phyloP scores from a whole-genome alignment of 2,329 filamentous ascomycete genomes.

The Sclerotinia trifoliorum region DNA sequence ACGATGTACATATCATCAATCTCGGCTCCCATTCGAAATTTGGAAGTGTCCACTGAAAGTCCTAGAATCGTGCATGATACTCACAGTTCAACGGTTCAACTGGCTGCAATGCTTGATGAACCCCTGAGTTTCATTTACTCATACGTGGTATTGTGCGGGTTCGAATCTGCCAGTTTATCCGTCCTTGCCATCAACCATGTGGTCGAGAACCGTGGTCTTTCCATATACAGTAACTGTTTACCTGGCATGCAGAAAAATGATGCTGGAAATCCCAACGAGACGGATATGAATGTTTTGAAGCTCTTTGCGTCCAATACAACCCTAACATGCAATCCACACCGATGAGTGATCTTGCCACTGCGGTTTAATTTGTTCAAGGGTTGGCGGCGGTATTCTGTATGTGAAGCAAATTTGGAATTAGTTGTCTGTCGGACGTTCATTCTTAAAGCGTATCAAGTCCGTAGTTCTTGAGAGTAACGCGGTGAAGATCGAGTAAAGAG shows the following conservation, averaged over 20 bases:
- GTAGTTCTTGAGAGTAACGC: background rate
- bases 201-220: background rate
- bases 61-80: background rate
- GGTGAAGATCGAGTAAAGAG: background rate
- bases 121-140: constrained; percentile 1
- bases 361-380: background rate
- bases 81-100: background rate
- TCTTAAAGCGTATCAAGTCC: background rate
- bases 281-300: background rate
- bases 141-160: background rate
- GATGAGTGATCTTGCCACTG: background rate
- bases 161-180: background rate
- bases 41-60: background rate
- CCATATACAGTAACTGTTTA: background rate
- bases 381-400: background rate
- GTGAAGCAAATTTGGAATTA: background rate
- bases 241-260: background rate
- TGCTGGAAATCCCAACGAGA: background rate
- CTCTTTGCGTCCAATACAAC: background rate
- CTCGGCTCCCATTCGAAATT: background rate
- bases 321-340: constrained; percentile 7
- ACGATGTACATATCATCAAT: constrained; percentile 11
- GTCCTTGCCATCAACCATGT: background rate
- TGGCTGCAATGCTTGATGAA: background rate
- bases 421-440: background rate